These are phyloP conservation scores for Mentha longifolia DNA, from an alignment of 257 asterid genomes.

Conservation along the genomic window DNA sequence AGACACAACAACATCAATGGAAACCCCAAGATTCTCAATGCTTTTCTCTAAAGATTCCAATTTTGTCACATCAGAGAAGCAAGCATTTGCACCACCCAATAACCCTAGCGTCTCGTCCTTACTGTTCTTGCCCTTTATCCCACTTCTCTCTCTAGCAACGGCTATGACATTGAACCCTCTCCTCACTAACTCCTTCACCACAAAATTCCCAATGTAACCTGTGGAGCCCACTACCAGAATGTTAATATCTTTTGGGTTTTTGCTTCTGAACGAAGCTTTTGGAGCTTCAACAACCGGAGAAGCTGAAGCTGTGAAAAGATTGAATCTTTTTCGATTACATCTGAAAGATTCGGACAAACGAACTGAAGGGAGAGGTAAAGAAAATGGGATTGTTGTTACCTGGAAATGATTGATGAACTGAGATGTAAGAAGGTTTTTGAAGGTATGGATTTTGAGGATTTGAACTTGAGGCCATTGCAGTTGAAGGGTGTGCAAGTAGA, in stretches of 20 bases:
- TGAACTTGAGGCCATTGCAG: slow-evolving; percentile 49
- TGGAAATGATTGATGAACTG: slow-evolving; percentile 48
- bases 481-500: slow-evolving; percentile 55
- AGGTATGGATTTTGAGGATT: slow-evolving; percentile 41
- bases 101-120: slow-evolving; percentile 64
- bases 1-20: slow-evolving; percentile 87
- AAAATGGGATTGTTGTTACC: slow-evolving; percentile 49
- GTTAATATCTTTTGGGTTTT: slow-evolving; percentile 66
- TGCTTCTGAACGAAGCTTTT: slow-evolving; percentile 62
- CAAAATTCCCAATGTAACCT: slow-evolving; percentile 92
- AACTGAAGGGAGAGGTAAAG: slow-evolving; percentile 48
- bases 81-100: slow-evolving; percentile 67
- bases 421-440: slow-evolving; percentile 42
- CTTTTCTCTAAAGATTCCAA: slow-evolving; percentile 61
- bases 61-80: slow-evolving; percentile 81
- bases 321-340: slow-evolving; percentile 43
- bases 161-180: slow-evolving; percentile 92
- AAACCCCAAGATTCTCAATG: slow-evolving; percentile 52
- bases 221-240: slow-evolving; percentile 91
- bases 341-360: slow-evolving; percentile 38
- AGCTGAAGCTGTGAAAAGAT: slow-evolving; percentile 47
- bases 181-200: slow-evolving; percentile 66
- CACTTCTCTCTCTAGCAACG: slow-evolving; percentile 84
- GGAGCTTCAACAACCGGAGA: slow-evolving; percentile 47
- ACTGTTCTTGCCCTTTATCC: slow-evolving; percentile 66